Percentiles rank a stretch among this genome's conserved stretches.
Conservation (phyloP, 495 filamentous ascomycete species). For the Oidiodendron maius region DNA sequence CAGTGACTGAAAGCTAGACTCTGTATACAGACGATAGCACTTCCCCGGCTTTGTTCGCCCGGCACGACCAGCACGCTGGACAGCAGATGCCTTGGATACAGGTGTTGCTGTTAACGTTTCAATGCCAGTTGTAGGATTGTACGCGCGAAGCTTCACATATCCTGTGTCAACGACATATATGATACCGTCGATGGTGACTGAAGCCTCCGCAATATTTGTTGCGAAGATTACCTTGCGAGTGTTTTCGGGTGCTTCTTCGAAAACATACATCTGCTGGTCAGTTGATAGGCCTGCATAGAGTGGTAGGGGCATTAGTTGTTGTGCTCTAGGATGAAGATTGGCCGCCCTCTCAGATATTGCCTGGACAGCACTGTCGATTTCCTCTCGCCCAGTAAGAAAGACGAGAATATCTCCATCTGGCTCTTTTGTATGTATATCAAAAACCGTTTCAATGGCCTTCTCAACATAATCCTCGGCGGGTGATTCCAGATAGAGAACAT, state of each 20-base stretch:
- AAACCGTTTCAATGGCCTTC: slow-evolving; percentile 77
- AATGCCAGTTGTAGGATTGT: slow-evolving; percentile 82
- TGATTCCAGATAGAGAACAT: slow-evolving; percentile 75
- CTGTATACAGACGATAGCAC: slow-evolving; percentile 90
- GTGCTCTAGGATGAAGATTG: slow-evolving; percentile 65
- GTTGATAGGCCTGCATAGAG: slow-evolving; percentile 85
- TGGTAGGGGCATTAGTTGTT: slow-evolving; percentile 69
- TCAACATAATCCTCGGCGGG: slow-evolving; percentile 88
- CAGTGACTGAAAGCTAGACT: slow-evolving; percentile 64
- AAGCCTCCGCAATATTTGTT: slow-evolving; percentile 96
- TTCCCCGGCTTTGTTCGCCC: slow-evolving; percentile 91
- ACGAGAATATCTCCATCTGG: slow-evolving; percentile 84
- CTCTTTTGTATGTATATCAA: slow-evolving; percentile 90
- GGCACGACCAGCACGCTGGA: slow-evolving; percentile 86
- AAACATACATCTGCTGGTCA: slow-evolving; percentile 89
- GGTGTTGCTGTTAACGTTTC: slow-evolving; percentile 83
- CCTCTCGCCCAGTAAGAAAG: slow-evolving; percentile 89
- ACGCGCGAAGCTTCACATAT: slow-evolving; percentile 86
- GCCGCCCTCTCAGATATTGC: slow-evolving; percentile 70
- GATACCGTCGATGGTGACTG: slow-evolving; percentile 89
- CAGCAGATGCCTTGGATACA: slow-evolving; percentile 88
- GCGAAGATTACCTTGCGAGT: slow-evolving; percentile 88
- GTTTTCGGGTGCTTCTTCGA: slow-evolving; percentile 79
- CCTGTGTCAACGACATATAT: slow-evolving; percentile 90
- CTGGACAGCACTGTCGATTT: slow-evolving; percentile 80